These are phyloP conservation scores for Wickerhamiella pararugosa DNA, from an alignment of 1,139 yeast species.

Conservation along the genomic window DNA sequence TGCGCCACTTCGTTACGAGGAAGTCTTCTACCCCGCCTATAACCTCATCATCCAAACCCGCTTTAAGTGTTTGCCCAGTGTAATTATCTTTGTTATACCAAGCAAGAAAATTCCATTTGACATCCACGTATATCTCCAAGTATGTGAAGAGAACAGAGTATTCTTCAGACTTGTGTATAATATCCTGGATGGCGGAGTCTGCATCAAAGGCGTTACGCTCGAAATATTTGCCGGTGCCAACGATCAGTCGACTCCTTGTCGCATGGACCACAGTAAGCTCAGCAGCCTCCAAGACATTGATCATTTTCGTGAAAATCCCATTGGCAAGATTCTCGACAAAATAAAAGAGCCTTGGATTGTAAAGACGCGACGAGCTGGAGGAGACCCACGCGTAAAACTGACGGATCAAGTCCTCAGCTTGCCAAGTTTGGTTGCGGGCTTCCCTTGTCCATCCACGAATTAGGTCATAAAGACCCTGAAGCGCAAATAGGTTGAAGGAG, in stretches of 20 bases:
- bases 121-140: slow-evolving; percentile 55
- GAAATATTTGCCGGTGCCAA: slow-evolving; percentile 60
- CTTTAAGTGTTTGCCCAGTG: slow-evolving; percentile 66
- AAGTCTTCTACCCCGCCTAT: slow-evolving; percentile 18
- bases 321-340: slow-evolving; percentile 80
- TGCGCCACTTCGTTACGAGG: slow-evolving; percentile 67
- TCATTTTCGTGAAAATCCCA: slow-evolving; percentile 66
- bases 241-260: slow-evolving; percentile 55
- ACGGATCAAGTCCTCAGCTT: slow-evolving; percentile 79
- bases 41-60: slow-evolving; percentile 13
- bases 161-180: slow-evolving; percentile 34
- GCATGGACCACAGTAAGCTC: slow-evolving; percentile 74
- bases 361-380: slow-evolving; percentile 52
- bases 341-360: slow-evolving; percentile 66
- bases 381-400: slow-evolving; percentile 82
- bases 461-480: slow-evolving; percentile 53
- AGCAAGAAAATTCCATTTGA: slow-evolving; percentile 78
- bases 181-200: slow-evolving; percentile 73
- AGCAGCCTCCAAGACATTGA: slow-evolving; percentile 64
- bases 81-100: slow-evolving; percentile 93
- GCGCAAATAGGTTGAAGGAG: slow-evolving; percentile 69
- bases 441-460: slow-evolving; percentile 92
- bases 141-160: slow-evolving; percentile 63
- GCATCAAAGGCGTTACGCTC: slow-evolving; percentile 87
- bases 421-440: slow-evolving; percentile 50